These are phyloP conservation scores for Epicoccum nigrum DNA, from an alignment of 2,329 filamentous ascomycete species.

Conservation along the genomic window DNA sequence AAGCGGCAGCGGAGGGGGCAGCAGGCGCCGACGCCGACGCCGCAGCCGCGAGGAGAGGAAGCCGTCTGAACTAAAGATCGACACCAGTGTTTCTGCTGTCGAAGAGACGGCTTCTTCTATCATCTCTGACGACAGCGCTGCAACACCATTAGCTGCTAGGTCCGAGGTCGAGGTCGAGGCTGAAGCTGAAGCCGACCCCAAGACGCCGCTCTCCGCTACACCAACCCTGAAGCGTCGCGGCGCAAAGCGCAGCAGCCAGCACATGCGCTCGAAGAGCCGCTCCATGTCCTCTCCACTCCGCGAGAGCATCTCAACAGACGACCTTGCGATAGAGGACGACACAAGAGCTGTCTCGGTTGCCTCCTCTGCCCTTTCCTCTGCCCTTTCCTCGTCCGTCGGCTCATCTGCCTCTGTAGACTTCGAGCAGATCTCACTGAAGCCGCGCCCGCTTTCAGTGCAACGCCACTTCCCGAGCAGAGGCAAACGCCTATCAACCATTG, in stretches of 20 bases:
- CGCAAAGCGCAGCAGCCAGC: slow-evolving; percentile 43
- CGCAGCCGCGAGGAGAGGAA: slow-evolving; percentile 25
- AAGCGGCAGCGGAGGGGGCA: slow-evolving; percentile 35
- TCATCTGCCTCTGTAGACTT: slow-evolving; percentile 38
- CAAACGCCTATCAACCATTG: slow-evolving; percentile 64
- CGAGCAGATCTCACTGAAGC: slow-evolving; percentile 38
- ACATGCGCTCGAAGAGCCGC: slow-evolving; percentile 51
- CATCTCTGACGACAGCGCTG: slow-evolving; percentile 27
- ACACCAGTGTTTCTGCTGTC: slow-evolving; percentile 2
- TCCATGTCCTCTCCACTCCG: slow-evolving; percentile 39
- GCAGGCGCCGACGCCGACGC: slow-evolving; percentile 35
- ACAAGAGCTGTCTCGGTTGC: slow-evolving; percentile 33
- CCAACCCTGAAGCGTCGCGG: slow-evolving; percentile 48
- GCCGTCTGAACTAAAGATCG: slow-evolving; percentile 29
- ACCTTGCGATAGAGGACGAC: slow-evolving; percentile 21
- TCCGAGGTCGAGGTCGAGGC: slow-evolving; percentile 10
- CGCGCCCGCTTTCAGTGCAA: slow-evolving; percentile 49
- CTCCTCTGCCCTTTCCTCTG: slow-evolving; percentile 41
- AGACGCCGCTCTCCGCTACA: slow-evolving; percentile 35
- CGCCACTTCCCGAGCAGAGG: slow-evolving; percentile 60
- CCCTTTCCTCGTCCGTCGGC: slow-evolving; percentile 46
- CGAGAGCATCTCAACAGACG: slow-evolving; percentile 33
- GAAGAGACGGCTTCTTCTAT: slow-evolving; percentile 21
- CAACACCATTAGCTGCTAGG: slow-evolving; percentile 22
- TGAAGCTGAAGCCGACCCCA: slow-evolving; percentile 18